Evolutionary conservation across 805 yeast genomes (phyloP).

Genomic region (Saccharomycopsis guyanensis): DNA sequence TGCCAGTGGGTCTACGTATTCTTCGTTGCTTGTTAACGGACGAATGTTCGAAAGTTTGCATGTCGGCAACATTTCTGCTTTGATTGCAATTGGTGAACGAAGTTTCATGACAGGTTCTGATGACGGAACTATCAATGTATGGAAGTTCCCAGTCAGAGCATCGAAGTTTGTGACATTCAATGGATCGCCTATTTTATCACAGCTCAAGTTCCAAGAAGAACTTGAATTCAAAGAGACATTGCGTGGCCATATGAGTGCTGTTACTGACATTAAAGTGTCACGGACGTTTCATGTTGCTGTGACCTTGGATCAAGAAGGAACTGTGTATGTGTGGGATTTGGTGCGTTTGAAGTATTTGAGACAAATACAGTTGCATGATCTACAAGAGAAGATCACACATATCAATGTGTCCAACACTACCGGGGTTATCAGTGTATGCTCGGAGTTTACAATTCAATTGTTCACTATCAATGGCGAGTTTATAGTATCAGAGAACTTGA

Average conservation of each 20-base stretch:
- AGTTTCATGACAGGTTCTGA: conserved; percentile 42
- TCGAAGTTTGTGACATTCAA: conserved; percentile 21
- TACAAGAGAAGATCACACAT: conserved; percentile 23
- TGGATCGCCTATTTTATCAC: conserved; percentile 20
- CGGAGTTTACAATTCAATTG: conserved; percentile 28
- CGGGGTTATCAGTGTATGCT: conserved; percentile 43
- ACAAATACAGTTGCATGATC: conserved; percentile 17
- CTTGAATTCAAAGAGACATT: conserved; percentile 38
- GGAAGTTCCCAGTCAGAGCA: conserved; percentile 38
- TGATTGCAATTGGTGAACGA: conserved; percentile 36
- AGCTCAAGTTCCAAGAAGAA: conserved; percentile 23
- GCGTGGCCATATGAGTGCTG: conserved; percentile 49
- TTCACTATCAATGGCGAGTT: conserved; percentile 49
- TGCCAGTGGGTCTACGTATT: conserved; percentile 9
- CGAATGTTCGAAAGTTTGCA: conserved; percentile 38
- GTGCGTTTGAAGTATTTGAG: conserved; percentile 45
- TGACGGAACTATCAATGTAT: conserved; percentile 54
- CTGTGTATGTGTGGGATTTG: conserved; percentile 58
- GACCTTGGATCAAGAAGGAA: conserved; percentile 49
- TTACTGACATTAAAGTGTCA: conserved; percentile 42
- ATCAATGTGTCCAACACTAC: conserved; percentile 45
- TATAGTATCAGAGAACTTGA: conserved; percentile 23
- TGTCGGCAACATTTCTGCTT: conserved; percentile 31
- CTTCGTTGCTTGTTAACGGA: conserved; percentile 32
- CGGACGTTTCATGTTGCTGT: conserved; percentile 46